These are phyloP conservation scores for Ganoderma boninense DNA, from an alignment of 1,284 basidiomycete species.

Conservation along the genomic window DNA sequence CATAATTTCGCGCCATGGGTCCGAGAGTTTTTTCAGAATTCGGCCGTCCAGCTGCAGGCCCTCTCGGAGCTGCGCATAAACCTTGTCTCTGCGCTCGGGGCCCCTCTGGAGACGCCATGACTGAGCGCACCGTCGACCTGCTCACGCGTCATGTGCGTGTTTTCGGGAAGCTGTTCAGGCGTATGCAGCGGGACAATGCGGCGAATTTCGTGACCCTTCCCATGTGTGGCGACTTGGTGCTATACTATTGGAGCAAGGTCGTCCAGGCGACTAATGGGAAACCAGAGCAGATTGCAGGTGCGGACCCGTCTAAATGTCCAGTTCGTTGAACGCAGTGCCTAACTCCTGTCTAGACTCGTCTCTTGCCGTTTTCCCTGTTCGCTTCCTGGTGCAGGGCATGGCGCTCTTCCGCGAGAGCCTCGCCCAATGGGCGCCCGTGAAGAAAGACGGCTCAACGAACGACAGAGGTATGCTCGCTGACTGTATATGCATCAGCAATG, in stretches of 20 bases:
- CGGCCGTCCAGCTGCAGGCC: constrained; percentile 59
- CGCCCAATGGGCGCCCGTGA: constrained; percentile 72
- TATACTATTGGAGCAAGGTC: constrained; percentile 83
- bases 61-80: constrained; percentile 59
- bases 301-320: constrained; percentile 13
- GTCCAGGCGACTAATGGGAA: constrained; percentile 68
- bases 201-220: constrained; percentile 71
- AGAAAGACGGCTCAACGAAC: constrained; percentile 67
- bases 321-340: background rate
- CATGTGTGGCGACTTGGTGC: constrained; percentile 67
- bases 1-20: constrained; percentile 64
- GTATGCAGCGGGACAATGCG: constrained; percentile 70
- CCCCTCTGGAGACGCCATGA: constrained; percentile 39
- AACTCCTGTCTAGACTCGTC: constrained; percentile 49
- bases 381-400: constrained; percentile 87
- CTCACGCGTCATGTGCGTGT: constrained; percentile 72
- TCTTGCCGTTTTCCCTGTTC: constrained; percentile 71
- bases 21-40: constrained; percentile 64
- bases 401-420: constrained; percentile 88
- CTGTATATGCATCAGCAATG: background rate
- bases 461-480: constrained; percentile 55
- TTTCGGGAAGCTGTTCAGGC: constrained; percentile 81
- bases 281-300: constrained; percentile 65
- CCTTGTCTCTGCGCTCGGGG: constrained; percentile 46
- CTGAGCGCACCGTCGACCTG: constrained; percentile 54